Conservation (phyloP, 371 early-diverging fungal genomes). For the Nematocida minor region DNA sequence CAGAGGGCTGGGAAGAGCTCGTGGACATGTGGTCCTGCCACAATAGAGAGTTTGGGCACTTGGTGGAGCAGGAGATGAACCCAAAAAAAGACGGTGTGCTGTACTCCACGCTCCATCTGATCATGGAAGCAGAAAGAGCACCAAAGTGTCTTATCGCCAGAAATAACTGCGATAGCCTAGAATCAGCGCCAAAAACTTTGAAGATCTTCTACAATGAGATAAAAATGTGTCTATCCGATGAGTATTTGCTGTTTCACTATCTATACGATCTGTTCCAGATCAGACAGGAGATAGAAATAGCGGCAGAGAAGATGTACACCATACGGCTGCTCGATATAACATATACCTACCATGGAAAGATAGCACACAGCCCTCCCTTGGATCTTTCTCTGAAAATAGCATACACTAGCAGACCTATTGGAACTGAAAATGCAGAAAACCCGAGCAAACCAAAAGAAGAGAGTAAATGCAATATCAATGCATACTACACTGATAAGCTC, state of each 20-base stretch:
- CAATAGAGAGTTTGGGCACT: slow-evolving; percentile 60
- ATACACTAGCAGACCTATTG: too few relatives aligned
- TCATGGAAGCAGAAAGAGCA: slow-evolving; percentile 21
- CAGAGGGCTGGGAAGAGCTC: slow-evolving; percentile 64
- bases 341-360: neutral
- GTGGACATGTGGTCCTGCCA: slow-evolving; percentile 65
- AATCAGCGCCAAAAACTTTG: neutral
- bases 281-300: slow-evolving; percentile 16
- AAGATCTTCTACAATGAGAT: slow-evolving; percentile 55
- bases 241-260: slow-evolving; percentile 52
- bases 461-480: neutral
- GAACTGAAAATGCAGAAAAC: too few relatives aligned
- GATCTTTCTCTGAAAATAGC: neutral
- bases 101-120: slow-evolving; percentile 54
- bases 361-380: neutral
- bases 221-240: neutral
- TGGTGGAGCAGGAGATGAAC: slow-evolving; percentile 46
- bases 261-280: slow-evolving; percentile 51
- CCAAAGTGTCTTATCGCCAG: neutral
- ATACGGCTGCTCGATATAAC: slow-evolving; percentile 52
- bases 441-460: neutral
- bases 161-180: neutral
- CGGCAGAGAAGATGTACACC: slow-evolving; percentile 44
- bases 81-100: slow-evolving; percentile 57
- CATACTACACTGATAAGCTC: slow-evolving; percentile 36